Evolutionary conservation across 1,284 basidiomycete species (phyloP).

Genomic region (Ustilago cynodontis): DNA sequence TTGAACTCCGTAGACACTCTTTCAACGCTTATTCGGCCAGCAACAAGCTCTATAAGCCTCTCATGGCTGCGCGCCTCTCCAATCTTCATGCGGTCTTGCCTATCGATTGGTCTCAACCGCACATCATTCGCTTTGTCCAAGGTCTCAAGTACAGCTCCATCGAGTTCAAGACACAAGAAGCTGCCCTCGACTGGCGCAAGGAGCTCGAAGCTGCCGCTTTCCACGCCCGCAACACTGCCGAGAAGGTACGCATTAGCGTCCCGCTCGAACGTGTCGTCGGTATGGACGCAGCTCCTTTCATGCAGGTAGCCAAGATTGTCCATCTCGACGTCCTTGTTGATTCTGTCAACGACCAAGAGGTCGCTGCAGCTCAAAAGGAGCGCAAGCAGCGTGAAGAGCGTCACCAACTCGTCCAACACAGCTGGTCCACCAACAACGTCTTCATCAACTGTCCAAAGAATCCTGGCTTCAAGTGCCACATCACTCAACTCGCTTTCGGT

Average conservation of each 20-base stretch:
- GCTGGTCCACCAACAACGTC: constrained; percentile 26
- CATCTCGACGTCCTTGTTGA: constrained; percentile 39
- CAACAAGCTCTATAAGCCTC: constrained; percentile 60
- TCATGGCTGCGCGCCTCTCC: constrained; percentile 52
- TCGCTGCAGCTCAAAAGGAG: neutral
- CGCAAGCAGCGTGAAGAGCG: constrained; percentile 17
- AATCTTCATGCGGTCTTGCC: constrained; percentile 55
- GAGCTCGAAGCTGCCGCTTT: constrained; percentile 58
- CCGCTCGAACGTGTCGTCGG: constrained; percentile 57
- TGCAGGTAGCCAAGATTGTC: constrained; percentile 53
- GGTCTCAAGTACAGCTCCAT: constrained; percentile 40
- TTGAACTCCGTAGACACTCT: constrained; percentile 54
- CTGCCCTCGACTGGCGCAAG: constrained; percentile 54
- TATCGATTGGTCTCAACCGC: constrained; percentile 45
- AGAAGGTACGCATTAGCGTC: constrained; percentile 57
- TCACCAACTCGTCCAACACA: constrained; percentile 26
- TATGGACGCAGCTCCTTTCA: constrained; percentile 33
- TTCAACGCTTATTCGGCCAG: constrained; percentile 59
- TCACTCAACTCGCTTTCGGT: constrained; percentile 37
- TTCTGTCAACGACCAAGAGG: constrained; percentile 23
- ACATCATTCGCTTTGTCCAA: constrained; percentile 49
- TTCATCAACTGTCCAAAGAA: constrained; percentile 38
- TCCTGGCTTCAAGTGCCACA: constrained; percentile 44
- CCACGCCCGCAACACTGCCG: constrained; percentile 50
- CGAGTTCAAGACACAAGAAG: constrained; percentile 65